These are phyloP conservation scores for Tricholoma matsutake DNA, from an alignment of 768 basidiomycete genomes.

Conservation along the genomic window DNA sequence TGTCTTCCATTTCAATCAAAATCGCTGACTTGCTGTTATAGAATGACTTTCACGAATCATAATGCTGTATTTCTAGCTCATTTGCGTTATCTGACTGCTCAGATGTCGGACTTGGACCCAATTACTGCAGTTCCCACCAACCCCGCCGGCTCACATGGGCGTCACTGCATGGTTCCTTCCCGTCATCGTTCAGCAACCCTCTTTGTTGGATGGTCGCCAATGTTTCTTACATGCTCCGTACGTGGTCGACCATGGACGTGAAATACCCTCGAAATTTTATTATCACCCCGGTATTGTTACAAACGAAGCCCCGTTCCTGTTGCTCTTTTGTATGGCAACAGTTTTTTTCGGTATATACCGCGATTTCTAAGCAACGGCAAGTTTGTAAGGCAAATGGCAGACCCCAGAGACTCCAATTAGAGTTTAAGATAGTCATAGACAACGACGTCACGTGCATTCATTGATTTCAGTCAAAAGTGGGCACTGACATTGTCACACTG, in stretches of 20 bases:
- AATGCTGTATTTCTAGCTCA: constrained; percentile 11
- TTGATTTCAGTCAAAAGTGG: no score
- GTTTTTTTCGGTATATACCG: no score
- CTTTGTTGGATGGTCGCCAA: neutral
- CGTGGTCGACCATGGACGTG: neutral
- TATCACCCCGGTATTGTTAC: neutral
- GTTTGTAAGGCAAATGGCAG: no score
- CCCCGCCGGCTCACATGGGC: constrained; percentile 6
- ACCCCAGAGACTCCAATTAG: no score
- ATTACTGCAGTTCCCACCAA: neutral
- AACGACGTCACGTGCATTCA: no score
- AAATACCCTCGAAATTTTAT: neutral
- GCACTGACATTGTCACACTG: no score
- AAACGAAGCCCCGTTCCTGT: neutral
- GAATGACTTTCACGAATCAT: constrained; percentile 7
- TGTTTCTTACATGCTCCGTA: constrained; percentile 2
- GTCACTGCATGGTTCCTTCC: neutral
- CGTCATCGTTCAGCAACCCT: neutral
- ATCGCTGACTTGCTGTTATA: constrained; percentile 2
- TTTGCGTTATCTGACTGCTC: neutral
- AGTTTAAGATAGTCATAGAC: no score
- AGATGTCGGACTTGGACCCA: neutral
- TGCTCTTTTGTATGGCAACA: no score
- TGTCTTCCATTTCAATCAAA: neutral
- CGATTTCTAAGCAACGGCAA: no score